Percentiles rank a stretch among this genome's conserved stretches.
phyloP scores from a whole-genome alignment of 2,329 filamentous ascomycete species.

The Exophiala calicioides region DNA sequence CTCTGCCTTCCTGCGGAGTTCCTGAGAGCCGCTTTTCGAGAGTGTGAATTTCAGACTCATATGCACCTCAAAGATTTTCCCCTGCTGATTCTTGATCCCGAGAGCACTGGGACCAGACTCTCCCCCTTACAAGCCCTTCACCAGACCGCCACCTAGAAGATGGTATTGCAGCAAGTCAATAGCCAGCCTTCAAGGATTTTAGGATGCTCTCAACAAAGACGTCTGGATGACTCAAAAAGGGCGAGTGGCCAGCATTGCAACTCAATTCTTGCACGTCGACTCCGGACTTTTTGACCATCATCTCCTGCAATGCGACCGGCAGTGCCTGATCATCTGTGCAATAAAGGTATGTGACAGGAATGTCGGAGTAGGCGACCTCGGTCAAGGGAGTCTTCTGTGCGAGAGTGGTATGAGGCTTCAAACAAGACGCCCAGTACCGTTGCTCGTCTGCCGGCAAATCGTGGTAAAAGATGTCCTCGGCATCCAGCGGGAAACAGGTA shows the following conservation, averaged over 20 bases:
- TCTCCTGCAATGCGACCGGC: conserved; percentile 38
- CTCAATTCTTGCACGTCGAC: conserved; percentile 11
- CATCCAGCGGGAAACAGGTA: conserved; percentile 12
- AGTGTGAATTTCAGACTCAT: too few relatives aligned
- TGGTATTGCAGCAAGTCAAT: neutral
- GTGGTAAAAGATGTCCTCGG: conserved; percentile 38
- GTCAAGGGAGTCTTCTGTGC: conserved; percentile 11
- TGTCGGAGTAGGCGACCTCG: conserved; percentile 14
- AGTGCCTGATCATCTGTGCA: conserved; percentile 44
- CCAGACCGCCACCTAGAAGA: too few relatives aligned
- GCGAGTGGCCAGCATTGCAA: conserved; percentile 23
- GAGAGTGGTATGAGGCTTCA: conserved; percentile 12
- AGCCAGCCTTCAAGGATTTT: conserved; percentile 10
- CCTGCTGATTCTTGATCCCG: too few relatives aligned
- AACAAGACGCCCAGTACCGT: conserved; percentile 10
- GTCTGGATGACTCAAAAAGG: conserved; percentile 26
- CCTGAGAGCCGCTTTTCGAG: too few relatives aligned
- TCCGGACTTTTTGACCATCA: conserved; percentile 35
- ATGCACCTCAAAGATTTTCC: too few relatives aligned
- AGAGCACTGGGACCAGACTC: too few relatives aligned
- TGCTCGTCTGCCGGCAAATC: conserved; percentile 35
- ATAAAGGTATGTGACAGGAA: conserved; percentile 39
- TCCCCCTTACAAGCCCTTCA: too few relatives aligned
- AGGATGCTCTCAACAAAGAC: conserved; percentile 16
- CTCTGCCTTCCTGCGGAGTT: too few relatives aligned